A percentile compares a stretch with the other conserved stretches of the same genome.
These are phyloP conservation scores for Zygosaccharomyces bailii DNA, from an alignment of 805 yeast species.

Conservation along the genomic window DNA sequence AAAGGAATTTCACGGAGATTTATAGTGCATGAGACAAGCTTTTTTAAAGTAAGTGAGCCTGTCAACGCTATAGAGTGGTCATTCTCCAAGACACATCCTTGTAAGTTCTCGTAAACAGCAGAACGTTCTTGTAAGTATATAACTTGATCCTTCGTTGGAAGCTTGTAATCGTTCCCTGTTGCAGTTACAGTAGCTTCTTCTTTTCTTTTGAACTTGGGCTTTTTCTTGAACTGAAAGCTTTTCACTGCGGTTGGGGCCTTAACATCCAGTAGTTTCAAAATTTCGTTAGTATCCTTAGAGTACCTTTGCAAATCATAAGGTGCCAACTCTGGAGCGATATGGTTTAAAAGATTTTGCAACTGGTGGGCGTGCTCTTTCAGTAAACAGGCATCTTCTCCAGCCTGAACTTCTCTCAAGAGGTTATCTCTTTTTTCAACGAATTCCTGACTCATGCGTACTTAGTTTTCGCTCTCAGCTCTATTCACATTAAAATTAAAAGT, in stretches of 20 bases:
- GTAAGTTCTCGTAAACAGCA: slow-evolving; percentile 15
- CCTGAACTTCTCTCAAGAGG: neutral
- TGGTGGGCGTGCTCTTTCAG: slow-evolving; percentile 14
- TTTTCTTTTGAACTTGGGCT: slow-evolving; percentile 1
- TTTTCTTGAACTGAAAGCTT: slow-evolving; percentile 10
- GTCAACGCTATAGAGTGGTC: neutral
- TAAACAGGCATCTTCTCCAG: neutral
- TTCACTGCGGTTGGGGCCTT: slow-evolving; percentile 6
- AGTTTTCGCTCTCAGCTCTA: neutral
- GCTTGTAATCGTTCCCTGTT: too few species aligned
- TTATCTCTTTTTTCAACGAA: neutral
- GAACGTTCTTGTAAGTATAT: slow-evolving; percentile 5
- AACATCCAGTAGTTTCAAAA: slow-evolving; percentile 16
- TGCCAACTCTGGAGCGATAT: slow-evolving; percentile 16
- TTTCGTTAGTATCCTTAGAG: slow-evolving; percentile 14
- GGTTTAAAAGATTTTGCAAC: slow-evolving; percentile 14
- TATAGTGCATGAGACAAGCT: slow-evolving; percentile 16
- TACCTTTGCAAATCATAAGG: slow-evolving; percentile 21
- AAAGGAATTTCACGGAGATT: slow-evolving; percentile 20
- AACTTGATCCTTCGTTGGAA: slow-evolving; percentile 2
- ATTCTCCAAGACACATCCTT: slow-evolving; percentile 13
- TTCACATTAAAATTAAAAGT: neutral
- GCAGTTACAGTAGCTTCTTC: neutral
- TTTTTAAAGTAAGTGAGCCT: slow-evolving; percentile 24
- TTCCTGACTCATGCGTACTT: neutral